Conservation (phyloP, 768 basidiomycete species). For the Mycena indigotica region DNA sequence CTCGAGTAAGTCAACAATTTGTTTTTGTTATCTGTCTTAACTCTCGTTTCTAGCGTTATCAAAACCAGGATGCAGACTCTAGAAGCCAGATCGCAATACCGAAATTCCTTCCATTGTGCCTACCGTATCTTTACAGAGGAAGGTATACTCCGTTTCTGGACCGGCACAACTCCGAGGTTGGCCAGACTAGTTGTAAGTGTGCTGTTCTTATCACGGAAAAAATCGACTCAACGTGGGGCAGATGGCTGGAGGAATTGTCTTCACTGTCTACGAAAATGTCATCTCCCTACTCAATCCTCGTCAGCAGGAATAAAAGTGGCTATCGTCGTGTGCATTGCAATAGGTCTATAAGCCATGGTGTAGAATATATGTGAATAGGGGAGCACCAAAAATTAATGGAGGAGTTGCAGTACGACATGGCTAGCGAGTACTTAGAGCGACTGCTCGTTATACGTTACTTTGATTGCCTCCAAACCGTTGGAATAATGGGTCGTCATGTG, state of each 20-base stretch:
- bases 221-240: slow-evolving; percentile 37
- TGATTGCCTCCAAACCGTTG: slow-evolving; percentile 31
- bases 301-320: background rate
- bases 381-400: background rate
- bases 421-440: slow-evolving; percentile 5
- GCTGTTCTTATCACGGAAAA: background rate
- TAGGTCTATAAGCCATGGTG: slow-evolving; percentile 1
- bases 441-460: slow-evolving; percentile 19
- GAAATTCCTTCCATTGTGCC: slow-evolving; percentile 94
- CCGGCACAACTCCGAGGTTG: slow-evolving; percentile 90
- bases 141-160: slow-evolving; percentile 92
- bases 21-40: too few relatives aligned
- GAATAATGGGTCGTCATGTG: slow-evolving; percentile 60
- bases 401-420: background rate
- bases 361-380: slow-evolving; percentile 7
- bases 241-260: slow-evolving; percentile 92
- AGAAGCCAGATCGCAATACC: slow-evolving; percentile 78
- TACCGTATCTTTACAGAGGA: slow-evolving; percentile 95
- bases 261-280: slow-evolving; percentile 87
- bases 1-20: slow-evolving; percentile 78
- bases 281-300: slow-evolving; percentile 40
- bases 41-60: slow-evolving; percentile 70
- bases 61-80: slow-evolving; percentile 99
- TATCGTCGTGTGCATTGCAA: background rate
- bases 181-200: slow-evolving; percentile 76